phyloP scores from a whole-genome alignment of 768 basidiomycete genomes.

The Infundibulicybe gibba region DNA sequence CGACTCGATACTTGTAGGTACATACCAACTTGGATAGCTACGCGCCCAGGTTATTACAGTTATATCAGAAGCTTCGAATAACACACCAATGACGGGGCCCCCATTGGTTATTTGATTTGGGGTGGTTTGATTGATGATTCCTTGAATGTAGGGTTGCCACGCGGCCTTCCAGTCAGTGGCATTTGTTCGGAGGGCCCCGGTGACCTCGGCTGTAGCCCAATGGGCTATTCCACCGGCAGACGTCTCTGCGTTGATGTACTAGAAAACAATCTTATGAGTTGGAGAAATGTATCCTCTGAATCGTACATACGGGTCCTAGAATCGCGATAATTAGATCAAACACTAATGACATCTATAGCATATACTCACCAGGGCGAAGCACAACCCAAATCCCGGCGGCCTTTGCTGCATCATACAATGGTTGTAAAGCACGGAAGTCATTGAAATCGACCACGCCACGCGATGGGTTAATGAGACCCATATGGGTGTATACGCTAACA shows the following conservation, averaged over 20 bases:
- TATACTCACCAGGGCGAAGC: slow-evolving; percentile 64
- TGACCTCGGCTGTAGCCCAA: slow-evolving; percentile 69
- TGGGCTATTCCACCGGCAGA: slow-evolving; percentile 70
- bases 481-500: slow-evolving; percentile 76
- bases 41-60: neutral
- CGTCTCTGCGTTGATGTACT: slow-evolving; percentile 80
- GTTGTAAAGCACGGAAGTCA: slow-evolving; percentile 64
- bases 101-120: slow-evolving; percentile 69
- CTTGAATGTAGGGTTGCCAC: slow-evolving; percentile 71
- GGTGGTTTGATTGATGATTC: slow-evolving; percentile 54
- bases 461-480: slow-evolving; percentile 75
- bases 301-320: slow-evolving; percentile 34
- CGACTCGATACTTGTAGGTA: neutral
- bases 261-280: neutral
- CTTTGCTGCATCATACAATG: slow-evolving; percentile 72
- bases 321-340: slow-evolving; percentile 1
- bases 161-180: slow-evolving; percentile 65
- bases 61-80: neutral
- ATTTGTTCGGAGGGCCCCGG: slow-evolving; percentile 69
- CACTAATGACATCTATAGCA: neutral
- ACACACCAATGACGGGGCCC: slow-evolving; percentile 71
- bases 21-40: slow-evolving; percentile 56
- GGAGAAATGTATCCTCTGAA: neutral
- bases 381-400: slow-evolving; percentile 76
- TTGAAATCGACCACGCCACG: slow-evolving; percentile 72